These are phyloP conservation scores for Xylaria sp. DNA, from an alignment of 2,329 filamentous ascomycete species.

Conservation along the genomic window DNA sequence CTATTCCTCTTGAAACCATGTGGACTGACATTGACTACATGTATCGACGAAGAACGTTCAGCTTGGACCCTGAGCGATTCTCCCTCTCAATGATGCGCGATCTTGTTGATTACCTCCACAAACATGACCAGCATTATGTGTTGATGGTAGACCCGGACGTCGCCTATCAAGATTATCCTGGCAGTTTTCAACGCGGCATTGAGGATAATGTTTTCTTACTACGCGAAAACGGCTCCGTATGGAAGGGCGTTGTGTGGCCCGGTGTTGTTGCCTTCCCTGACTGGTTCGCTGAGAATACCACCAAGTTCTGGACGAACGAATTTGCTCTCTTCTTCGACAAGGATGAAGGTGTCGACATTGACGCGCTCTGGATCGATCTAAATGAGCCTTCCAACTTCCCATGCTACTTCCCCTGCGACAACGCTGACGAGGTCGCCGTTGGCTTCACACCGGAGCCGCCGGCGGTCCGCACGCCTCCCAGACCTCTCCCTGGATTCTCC, in stretches of 20 bases:
- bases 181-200: slow-evolving; percentile 48
- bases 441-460: slow-evolving; percentile 66
- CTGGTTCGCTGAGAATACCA: slow-evolving; percentile 72
- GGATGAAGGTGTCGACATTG: slow-evolving; percentile 72
- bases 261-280: slow-evolving; percentile 76
- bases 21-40: slow-evolving; percentile 71
- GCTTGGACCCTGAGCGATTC: slow-evolving; percentile 68
- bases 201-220: slow-evolving; percentile 54
- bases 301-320: slow-evolving; percentile 70
- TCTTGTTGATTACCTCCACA: slow-evolving; percentile 70
- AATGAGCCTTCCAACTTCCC: slow-evolving; percentile 57
- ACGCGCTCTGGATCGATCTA: slow-evolving; percentile 80
- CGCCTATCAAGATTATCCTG: slow-evolving; percentile 54
- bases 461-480: slow-evolving; percentile 65
- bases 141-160: slow-evolving; percentile 79
- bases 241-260: slow-evolving; percentile 76
- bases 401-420: slow-evolving; percentile 60
- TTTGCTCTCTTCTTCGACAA: slow-evolving; percentile 69
- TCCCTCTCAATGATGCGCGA: slow-evolving; percentile 66
- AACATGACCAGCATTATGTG: slow-evolving; percentile 71
- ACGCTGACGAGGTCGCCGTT: slow-evolving; percentile 48
- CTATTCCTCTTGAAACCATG: slow-evolving; percentile 72
- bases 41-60: slow-evolving; percentile 64
- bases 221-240: slow-evolving; percentile 60
- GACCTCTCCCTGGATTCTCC: slow-evolving; percentile 72